Evolutionary conservation across 2,329 filamentous ascomycete species (phyloP).

Genomic region (Epichloe coenophiala): DNA sequence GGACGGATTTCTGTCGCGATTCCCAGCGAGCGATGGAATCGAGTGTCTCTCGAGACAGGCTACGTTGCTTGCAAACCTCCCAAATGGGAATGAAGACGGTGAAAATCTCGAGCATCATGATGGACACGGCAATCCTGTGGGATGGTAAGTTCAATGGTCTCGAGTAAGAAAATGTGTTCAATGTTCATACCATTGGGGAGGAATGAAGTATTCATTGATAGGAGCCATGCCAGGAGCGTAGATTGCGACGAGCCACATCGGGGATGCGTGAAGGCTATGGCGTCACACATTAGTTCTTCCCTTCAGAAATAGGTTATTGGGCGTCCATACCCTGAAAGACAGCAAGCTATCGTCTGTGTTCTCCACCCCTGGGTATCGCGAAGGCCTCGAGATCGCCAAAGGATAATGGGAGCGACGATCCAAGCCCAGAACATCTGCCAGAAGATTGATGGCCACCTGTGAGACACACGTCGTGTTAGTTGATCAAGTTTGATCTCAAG

Average conservation of each 20-base stretch:
- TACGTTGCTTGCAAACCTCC: conserved; percentile 35
- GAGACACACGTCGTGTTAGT: background rate
- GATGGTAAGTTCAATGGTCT: background rate
- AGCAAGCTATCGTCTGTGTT: conserved; percentile 43
- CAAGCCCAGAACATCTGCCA: conserved; percentile 54
- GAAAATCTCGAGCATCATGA: conserved; percentile 49
- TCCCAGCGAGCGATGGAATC: conserved; percentile 37
- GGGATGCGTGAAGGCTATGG: conserved; percentile 45
- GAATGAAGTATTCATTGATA: conserved; percentile 42
- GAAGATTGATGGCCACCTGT: conserved; percentile 45
- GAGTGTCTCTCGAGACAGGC: conserved; percentile 32
- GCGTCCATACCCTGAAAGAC: conserved; percentile 27
- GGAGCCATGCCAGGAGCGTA: conserved; percentile 35
- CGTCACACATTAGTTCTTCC: background rate
- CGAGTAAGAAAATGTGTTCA: background rate
- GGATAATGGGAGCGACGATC: conserved; percentile 45
- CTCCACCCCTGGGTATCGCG: conserved; percentile 55
- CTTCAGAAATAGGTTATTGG: background rate
- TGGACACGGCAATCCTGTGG: conserved; percentile 41
- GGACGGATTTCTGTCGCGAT: conserved; percentile 21
- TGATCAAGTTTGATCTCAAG: background rate
- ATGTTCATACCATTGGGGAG: conserved; percentile 44
- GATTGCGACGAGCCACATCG: conserved; percentile 52
- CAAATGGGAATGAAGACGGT: conserved; percentile 50
- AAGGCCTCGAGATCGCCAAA: conserved; percentile 48